These are phyloP conservation scores for Neopestalotiopsis clavispora DNA, from an alignment of 2,329 filamentous ascomycete genomes.

Conservation along the genomic window DNA sequence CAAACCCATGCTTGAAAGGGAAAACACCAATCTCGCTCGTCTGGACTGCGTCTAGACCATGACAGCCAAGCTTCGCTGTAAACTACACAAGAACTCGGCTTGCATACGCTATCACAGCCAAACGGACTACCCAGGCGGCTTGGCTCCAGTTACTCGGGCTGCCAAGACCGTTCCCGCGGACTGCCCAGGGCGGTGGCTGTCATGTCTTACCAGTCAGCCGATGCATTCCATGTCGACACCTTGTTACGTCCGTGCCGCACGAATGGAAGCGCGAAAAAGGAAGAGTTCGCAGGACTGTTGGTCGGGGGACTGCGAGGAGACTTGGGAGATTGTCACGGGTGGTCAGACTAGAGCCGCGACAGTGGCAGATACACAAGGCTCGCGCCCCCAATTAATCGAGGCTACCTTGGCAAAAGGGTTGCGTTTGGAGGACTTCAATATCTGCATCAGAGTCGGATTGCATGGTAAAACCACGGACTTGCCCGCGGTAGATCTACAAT, in stretches of 20 bases:
- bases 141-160: slow-evolving; percentile 4
- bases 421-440: background rate
- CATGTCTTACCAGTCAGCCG: background rate
- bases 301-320: background rate
- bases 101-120: slow-evolving; percentile 1
- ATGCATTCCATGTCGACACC: background rate
- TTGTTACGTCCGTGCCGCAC: background rate
- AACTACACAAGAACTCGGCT: background rate
- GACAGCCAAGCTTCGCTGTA: slow-evolving; percentile 1
- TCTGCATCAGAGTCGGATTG: background rate
- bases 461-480: background rate
- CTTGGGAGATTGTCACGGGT: background rate
- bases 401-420: background rate
- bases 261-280: background rate
- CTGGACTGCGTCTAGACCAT: slow-evolving; percentile 1
- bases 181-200: background rate
- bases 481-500: background rate
- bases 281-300: background rate
- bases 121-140: background rate
- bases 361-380: background rate
- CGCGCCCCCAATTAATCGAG: background rate
- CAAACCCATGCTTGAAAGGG: background rate
- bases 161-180: slow-evolving; percentile 3
- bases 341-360: background rate
- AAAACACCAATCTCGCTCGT: background rate